Conservation (phyloP, 2,329 filamentous ascomycete species). For the Calonectria hawksworthii region DNA sequence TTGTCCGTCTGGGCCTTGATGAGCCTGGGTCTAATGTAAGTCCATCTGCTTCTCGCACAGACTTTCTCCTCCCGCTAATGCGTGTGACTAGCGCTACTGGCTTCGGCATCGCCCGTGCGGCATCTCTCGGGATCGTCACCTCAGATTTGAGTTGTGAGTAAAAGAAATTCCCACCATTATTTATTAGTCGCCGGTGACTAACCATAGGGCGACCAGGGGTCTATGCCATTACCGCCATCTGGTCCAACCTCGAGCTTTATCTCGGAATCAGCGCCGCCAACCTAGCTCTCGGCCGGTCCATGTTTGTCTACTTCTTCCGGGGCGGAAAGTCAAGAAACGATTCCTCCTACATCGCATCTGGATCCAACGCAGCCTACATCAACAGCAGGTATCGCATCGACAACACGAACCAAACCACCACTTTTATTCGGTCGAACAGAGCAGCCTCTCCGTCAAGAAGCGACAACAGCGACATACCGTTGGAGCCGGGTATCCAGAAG, state of each 20-base stretch:
- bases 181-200: neutral
- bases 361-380: constrained; percentile 23
- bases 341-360: constrained; percentile 28
- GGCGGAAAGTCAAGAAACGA: neutral
- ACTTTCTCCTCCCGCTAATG: constrained; percentile 1
- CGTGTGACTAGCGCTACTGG: constrained; percentile 32
- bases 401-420: constrained; percentile 5
- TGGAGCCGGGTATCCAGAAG: constrained; percentile 29
- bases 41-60: neutral
- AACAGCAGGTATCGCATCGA: constrained; percentile 29
- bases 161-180: neutral
- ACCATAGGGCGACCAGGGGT: constrained; percentile 37
- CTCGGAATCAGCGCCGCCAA: constrained; percentile 55
- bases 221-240: constrained; percentile 53
- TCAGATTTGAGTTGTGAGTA: constrained; percentile 40
- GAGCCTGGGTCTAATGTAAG: constrained; percentile 47
- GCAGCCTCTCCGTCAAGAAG: constrained; percentile 15
- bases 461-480: constrained; percentile 39
- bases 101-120: constrained; percentile 38
- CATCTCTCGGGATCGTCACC: constrained; percentile 37
- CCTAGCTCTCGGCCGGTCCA: constrained; percentile 41
- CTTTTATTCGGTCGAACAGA: constrained; percentile 22
- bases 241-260: constrained; percentile 55
- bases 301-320: constrained; percentile 35
- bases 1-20: constrained; percentile 49